Evolutionary conservation across 148 eudicot genomes (phyloP).

Genomic region (Silene uniflora): DNA sequence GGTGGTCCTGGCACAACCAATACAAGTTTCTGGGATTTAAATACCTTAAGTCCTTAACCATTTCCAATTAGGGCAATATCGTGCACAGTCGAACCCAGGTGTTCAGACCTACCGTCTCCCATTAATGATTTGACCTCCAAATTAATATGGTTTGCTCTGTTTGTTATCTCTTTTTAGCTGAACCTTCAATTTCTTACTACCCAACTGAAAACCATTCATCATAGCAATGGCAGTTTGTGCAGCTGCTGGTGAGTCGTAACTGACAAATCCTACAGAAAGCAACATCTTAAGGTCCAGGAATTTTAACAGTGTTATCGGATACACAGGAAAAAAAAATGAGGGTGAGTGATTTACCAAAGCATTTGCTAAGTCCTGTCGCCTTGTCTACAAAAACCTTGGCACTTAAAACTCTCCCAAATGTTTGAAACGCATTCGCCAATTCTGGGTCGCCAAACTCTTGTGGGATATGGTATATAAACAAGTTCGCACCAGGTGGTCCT

Average conservation of each 20-base stretch:
- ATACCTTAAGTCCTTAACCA: no score
- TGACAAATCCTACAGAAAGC: slow-evolving; percentile 74
- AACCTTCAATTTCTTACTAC: slow-evolving; percentile 94
- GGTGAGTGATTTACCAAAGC: slow-evolving; percentile 56
- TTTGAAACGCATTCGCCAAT: slow-evolving; percentile 67
- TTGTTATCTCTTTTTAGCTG: slow-evolving; percentile 91
- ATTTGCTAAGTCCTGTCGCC: slow-evolving; percentile 88
- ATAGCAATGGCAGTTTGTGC: slow-evolving; percentile 79
- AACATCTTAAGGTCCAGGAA: slow-evolving; percentile 29
- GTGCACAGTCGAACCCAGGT: no score
- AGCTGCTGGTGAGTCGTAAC: slow-evolving; percentile 80
- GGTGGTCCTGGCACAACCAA: slow-evolving; percentile 39
- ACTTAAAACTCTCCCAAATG: slow-evolving; percentile 83
- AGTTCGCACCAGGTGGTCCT: slow-evolving; percentile 97
- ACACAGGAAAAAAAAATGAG: neutral
- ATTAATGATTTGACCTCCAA: slow-evolving; percentile 18
- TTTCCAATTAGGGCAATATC: no score
- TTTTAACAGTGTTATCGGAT: neutral
- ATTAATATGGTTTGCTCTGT: slow-evolving; percentile 56
- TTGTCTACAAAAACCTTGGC: slow-evolving; percentile 94
- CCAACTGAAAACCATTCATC: slow-evolving; percentile 93
- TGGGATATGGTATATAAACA: slow-evolving; percentile 95
- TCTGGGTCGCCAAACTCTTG: slow-evolving; percentile 95
- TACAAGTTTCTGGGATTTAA: slow-evolving; percentile 37
- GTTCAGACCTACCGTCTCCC: neutral